Evolutionary conservation across 1,284 basidiomycete genomes (phyloP), one percentile per base, ranked within the genome.

Genomic region (Earliella scabrosa): DNA sequence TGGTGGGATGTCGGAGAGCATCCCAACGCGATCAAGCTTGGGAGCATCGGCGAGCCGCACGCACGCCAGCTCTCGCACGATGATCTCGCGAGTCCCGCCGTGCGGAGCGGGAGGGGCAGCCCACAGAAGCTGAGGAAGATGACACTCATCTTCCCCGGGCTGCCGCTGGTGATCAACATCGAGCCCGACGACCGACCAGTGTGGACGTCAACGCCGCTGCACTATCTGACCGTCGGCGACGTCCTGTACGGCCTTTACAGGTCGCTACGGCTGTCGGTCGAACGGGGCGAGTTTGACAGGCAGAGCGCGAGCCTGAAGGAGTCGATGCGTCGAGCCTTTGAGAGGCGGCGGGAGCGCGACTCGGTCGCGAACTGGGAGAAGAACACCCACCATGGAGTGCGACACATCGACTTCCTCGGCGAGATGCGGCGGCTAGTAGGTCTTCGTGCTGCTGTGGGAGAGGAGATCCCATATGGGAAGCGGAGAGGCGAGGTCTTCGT

Each of bases 361-460:
- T 49, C 50, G 14, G 38, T 6, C 29, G 7, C 39, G 20, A 57
- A 59, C 31, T 54, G 60, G 41, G 50, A 51, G 11, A 49, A 41
- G 34, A 57, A 62, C 43, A 14, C 59, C 3, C 40, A 46, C 16
- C 50, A 61, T 31, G 66, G 66, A 7, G 40, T 68, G 20, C 52
- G 62, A 31, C 52, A 60, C 34, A 47, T 68, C 26, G 66, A 68
- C 49, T 66, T 59, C 46, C 55, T 68, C 4, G 59, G 62, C 32
- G 56, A 63, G 7, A 24, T 21, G 18, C 56, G 60, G 18, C 40
- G 24, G 21, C 63, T 66, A 27, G 44, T 57, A 1, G 65, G 65
- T 0, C 47, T 66, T 4, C 57, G 62, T 6, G 54, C 50, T 0
- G 58, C 61, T 0, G 31, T 21, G 9, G 29, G 34, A 2, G 20